These are phyloP conservation scores for Brasenia schreberi DNA, from an alignment of 164 flowering plant species.

Conservation along the genomic window DNA sequence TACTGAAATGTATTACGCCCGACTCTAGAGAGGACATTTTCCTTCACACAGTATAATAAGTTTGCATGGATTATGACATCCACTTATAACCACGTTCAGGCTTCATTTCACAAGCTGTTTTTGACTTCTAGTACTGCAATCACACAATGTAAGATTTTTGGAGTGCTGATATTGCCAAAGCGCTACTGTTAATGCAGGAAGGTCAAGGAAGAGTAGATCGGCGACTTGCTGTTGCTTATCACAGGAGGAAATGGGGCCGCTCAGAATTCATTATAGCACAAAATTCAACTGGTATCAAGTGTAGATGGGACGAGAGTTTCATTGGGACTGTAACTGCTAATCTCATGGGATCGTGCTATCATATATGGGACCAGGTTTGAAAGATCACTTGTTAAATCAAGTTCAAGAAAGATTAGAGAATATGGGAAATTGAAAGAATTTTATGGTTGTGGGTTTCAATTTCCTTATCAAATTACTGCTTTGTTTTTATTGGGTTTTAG, in stretches of 20 bases:
- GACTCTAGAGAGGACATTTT: too few species aligned
- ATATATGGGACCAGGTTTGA: slow-evolving; percentile 2
- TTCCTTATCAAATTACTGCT: background rate
- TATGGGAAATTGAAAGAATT: background rate
- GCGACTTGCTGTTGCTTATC: background rate
- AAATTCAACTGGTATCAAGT: background rate
- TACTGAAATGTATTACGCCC: too few species aligned
- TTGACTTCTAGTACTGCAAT: background rate
- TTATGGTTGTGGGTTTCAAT: background rate
- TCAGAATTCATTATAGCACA: background rate
- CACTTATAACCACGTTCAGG: too few species aligned
- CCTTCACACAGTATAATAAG: too few species aligned
- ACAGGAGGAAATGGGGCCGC: slow-evolving; percentile 1
- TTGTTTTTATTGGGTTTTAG: background rate
- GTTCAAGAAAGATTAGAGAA: background rate
- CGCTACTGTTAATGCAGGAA: background rate
- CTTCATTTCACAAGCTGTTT: too few species aligned
- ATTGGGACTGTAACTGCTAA: slow-evolving; percentile 1
- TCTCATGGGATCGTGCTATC: slow-evolving; percentile 1
- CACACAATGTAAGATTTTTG: background rate
- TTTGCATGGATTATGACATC: too few species aligned
- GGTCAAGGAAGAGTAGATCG: slow-evolving; percentile 1
- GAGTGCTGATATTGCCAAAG: too few species aligned
- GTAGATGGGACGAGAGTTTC: background rate
- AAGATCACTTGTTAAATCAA: background rate